Conservation (phyloP, 495 filamentous ascomycete genomes). For the Rostrohypoxylon terebratum region DNA sequence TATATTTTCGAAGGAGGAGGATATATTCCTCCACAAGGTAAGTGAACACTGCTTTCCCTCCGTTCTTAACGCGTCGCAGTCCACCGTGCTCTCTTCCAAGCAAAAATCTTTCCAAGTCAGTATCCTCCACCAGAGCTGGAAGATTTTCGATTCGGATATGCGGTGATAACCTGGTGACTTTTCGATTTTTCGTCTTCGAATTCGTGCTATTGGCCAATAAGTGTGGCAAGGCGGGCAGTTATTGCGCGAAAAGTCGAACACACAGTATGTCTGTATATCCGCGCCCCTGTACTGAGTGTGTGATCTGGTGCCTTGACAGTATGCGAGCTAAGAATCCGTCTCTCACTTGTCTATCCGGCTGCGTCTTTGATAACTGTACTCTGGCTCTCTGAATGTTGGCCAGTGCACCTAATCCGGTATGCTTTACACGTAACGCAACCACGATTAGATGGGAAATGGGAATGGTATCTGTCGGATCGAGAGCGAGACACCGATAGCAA, state of each 20-base stretch:
- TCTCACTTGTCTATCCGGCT: constrained; percentile 35
- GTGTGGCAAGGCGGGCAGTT: constrained; percentile 10
- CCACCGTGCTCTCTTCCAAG: background rate
- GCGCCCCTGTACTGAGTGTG: constrained; percentile 13
- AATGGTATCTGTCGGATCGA: constrained; percentile 28
- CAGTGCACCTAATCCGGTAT: constrained; percentile 12
- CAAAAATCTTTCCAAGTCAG: background rate
- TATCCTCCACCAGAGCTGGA: constrained; percentile 2
- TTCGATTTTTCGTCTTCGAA: background rate
- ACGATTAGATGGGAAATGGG: constrained; percentile 18
- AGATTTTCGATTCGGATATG: background rate
- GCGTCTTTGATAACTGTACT: constrained; percentile 38
- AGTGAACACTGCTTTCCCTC: background rate
- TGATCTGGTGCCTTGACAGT: constrained; percentile 8
- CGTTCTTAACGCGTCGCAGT: constrained; percentile 8
- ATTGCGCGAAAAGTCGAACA: constrained; percentile 14
- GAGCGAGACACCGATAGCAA: constrained; percentile 22
- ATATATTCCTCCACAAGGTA: background rate
- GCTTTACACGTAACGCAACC: constrained; percentile 15
- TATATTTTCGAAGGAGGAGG: constrained; percentile 11
- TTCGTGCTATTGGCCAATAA: constrained; percentile 11
- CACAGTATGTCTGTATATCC: constrained; percentile 17
- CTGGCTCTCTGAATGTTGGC: constrained; percentile 8
- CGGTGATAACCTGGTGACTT: background rate
- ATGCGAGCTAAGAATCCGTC: constrained; percentile 31